Conservation (phyloP, 257 asterid genomes). For the Ehretia macrophylla region DNA sequence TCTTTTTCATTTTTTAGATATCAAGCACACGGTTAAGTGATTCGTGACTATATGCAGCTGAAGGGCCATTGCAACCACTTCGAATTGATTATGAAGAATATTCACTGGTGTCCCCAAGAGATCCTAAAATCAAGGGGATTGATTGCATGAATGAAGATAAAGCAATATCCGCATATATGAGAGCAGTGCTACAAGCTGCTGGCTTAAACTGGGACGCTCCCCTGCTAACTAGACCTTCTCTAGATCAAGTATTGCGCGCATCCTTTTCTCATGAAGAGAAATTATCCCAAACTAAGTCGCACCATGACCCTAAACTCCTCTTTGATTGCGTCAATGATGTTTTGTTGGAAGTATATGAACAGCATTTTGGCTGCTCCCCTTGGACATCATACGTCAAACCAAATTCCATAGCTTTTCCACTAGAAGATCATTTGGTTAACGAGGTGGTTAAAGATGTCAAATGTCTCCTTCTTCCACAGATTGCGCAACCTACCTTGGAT, state of each 20-base stretch:
- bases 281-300: conserved; percentile 21
- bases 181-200: conserved; percentile 47
- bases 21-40: not conserved
- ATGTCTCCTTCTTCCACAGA: conserved; percentile 34
- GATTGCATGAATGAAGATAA: conserved; percentile 33
- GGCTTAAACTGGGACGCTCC: conserved; percentile 43
- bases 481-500: conserved; percentile 38
- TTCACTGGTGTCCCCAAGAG: not conserved
- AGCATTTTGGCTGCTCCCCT: conserved; percentile 31
- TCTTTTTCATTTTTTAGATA: too few relatives aligned
- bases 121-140: too few relatives aligned
- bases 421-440: conserved; percentile 40
- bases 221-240: conserved; percentile 19
- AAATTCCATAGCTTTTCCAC: conserved; percentile 22
- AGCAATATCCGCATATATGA: conserved; percentile 39
- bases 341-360: conserved; percentile 31
- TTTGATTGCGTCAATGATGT: conserved; percentile 68
- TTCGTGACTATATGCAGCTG: conserved; percentile 30
- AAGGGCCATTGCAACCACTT: conserved; percentile 32
- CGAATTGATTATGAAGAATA: conserved; percentile 40
- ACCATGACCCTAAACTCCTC: conserved; percentile 52
- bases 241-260: conserved; percentile 35
- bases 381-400: conserved; percentile 39
- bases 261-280: conserved; percentile 42
- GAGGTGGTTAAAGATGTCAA: conserved; percentile 53